phyloP scores from a whole-genome alignment of 2,329 filamentous ascomycete species.

The Eutypa lata region DNA sequence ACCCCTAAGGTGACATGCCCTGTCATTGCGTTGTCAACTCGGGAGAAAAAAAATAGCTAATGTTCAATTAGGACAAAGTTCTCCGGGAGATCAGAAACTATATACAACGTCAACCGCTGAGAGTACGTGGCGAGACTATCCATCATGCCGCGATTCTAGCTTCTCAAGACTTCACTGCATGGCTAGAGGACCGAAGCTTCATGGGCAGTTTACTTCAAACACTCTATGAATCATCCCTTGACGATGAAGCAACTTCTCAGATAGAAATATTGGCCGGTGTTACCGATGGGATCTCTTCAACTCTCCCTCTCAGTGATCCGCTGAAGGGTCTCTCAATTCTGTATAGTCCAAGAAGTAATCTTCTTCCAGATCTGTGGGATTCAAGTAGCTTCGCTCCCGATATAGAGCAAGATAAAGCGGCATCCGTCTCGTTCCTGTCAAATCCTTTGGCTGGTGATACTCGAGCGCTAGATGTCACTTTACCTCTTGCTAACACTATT shows the following conservation, averaged over 20 bases:
- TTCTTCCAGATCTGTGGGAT: slow-evolving; percentile 47
- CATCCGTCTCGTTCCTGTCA: slow-evolving; percentile 40
- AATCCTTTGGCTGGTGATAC: slow-evolving; percentile 21
- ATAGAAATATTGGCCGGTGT: slow-evolving; percentile 52
- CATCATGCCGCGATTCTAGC: slow-evolving; percentile 48
- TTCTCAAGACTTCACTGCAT: slow-evolving; percentile 45
- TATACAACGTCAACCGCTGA: neutral
- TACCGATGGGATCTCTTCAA: slow-evolving; percentile 51
- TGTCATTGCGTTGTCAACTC: neutral
- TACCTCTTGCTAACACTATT: slow-evolving; percentile 75
- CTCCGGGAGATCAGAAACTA: neutral
- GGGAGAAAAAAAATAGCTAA: neutral
- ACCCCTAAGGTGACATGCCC: slow-evolving; percentile 15
- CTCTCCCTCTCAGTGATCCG: slow-evolving; percentile 25
- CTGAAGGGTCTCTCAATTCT: slow-evolving; percentile 50
- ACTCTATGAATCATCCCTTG: slow-evolving; percentile 12
- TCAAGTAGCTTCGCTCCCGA: slow-evolving; percentile 19
- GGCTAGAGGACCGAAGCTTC: slow-evolving; percentile 43
- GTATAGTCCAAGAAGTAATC: slow-evolving; percentile 34
- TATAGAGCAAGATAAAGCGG: slow-evolving; percentile 31
- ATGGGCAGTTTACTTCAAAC: slow-evolving; percentile 31
- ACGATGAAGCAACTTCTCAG: neutral
- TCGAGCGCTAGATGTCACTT: slow-evolving; percentile 35
- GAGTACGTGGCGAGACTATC: slow-evolving; percentile 3
- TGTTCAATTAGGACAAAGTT: neutral